A percentile compares a stretch with the other conserved stretches of the same genome.
These are phyloP conservation scores for Fusarium lateritium DNA, from an alignment of 2,329 filamentous ascomycete genomes.

Conservation along the genomic window DNA sequence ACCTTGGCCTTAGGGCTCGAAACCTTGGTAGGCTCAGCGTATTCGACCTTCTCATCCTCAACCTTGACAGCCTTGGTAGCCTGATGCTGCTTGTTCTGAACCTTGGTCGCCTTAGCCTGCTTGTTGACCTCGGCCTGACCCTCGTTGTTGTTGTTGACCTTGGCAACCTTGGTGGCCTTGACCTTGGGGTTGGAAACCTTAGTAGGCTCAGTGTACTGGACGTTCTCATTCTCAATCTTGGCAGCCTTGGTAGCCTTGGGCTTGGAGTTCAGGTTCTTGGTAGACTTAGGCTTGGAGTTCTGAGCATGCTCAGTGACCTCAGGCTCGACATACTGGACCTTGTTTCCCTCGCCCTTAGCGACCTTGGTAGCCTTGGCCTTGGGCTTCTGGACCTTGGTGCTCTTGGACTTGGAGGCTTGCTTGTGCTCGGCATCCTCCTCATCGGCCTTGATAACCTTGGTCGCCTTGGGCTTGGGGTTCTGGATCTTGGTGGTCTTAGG, in stretches of 20 bases:
- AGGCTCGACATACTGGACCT: not conserved
- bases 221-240: not conserved
- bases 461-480: not conserved
- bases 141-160: not conserved
- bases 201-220: not conserved
- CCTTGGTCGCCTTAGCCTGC: not conserved
- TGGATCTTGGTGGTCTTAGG: not conserved
- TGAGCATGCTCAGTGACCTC: not conserved
- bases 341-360: not conserved
- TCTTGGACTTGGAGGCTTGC: not conserved
- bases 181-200: not conserved
- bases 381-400: not conserved
- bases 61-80: not conserved
- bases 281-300: not conserved
- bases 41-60: not conserved
- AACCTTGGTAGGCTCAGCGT: not conserved
- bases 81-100: not conserved
- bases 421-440: no score
- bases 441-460: not conserved
- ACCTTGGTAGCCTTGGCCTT: slow-evolving; percentile 7
- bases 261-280: not conserved
- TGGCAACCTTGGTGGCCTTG: not conserved
- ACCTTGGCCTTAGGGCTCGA: not conserved
- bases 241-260: not conserved
- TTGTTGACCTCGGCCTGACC: not conserved